Percentiles rank a stretch among this genome's conserved stretches.
Evolutionary conservation across 768 basidiomycete genomes (phyloP).

Genomic region (Mycena amicta): DNA sequence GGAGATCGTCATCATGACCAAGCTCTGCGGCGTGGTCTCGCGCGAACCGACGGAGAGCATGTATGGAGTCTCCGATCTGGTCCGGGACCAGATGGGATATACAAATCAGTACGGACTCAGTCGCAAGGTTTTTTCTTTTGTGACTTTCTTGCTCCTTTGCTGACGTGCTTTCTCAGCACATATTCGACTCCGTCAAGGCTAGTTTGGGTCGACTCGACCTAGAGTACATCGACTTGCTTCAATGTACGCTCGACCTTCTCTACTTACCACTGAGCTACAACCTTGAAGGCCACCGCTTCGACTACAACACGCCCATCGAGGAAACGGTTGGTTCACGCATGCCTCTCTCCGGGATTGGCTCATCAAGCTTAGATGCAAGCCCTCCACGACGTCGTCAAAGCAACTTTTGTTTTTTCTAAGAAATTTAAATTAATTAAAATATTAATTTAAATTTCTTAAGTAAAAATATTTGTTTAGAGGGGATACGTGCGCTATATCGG

Average conservation of each 20-base stretch:
- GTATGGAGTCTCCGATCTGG: background rate
- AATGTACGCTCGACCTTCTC: too few relatives aligned
- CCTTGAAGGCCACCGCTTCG: constrained; percentile 63
- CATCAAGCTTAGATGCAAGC: constrained; percentile 77
- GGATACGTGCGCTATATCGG: constrained; percentile 66
- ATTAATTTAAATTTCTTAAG: too few relatives aligned
- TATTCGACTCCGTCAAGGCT: constrained; percentile 56
- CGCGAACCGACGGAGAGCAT: background rate
- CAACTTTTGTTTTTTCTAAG: too few relatives aligned
- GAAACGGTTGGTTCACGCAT: constrained; percentile 44
- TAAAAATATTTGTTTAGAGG: too few relatives aligned
- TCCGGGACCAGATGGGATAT: constrained; percentile 41
- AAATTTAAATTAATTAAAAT: too few relatives aligned
- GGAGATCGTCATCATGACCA: constrained; percentile 44
- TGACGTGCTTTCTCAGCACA: too few relatives aligned
- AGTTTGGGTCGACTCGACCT: constrained; percentile 43
- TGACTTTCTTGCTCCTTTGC: too few relatives aligned
- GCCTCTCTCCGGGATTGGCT: background rate
- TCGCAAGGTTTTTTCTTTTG: too few relatives aligned
- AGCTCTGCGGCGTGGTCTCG: constrained; percentile 25
- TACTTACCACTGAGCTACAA: too few relatives aligned
- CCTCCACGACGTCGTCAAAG: constrained; percentile 64
- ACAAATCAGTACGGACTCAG: constrained; percentile 50
- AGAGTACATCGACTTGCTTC: constrained; percentile 63
- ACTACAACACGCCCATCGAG: constrained; percentile 57